Evolutionary conservation across 352 stramenopile species (phyloP), one percentile per base, ranked within the genome.

Genomic region (Halophytophthora batemanensis): DNA sequence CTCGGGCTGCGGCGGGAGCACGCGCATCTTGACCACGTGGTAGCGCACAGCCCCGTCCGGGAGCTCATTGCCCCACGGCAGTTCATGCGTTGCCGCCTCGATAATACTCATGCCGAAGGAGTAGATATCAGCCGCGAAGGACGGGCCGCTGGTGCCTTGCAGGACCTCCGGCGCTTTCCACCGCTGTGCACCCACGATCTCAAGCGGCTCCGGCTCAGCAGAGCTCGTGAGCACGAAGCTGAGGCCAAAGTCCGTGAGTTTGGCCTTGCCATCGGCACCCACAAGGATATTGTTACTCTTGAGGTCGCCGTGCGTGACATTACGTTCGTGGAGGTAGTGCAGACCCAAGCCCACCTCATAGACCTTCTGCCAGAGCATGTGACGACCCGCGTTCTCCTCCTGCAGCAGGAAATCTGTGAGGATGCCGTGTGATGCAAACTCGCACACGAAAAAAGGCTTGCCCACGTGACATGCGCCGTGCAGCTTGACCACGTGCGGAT

Each of bases 161-260:
- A 66, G 28, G 14, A 61, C 29, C 38, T 74, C 64, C 0, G 64
- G 61, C 2, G 56, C 56, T 36, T 64, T 63, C 61, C 61, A 74
- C 0, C 58, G 41, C 8, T 49, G 12, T 1, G 56, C 57, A n/a
- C 48, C 59, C 29, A 56, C 35, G 12, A 38, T 48, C 12, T 31
- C 36, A n/a, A 45, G 36, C 28, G 43, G 44, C 12, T 14, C 31
- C 15, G 34, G 38, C 17, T 58, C 25, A 17, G 21, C 29, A 0
- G 45, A 45, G 8, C 39, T 50, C 19, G 45, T 55, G 14, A 55
- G 36, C 14, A 55, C 44, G n/a, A 50, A 52, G 23, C 57, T 71
- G 18, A 71, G 36, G 0, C 65, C 65, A 52, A 74, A 71, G 37
- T 66, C 65, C 18, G 49, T 66, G 19, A 71, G 33, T 40, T 74